Base-by-base conservation (phyloP, 805 yeast genomes). In the Ogataea pini region DNA sequence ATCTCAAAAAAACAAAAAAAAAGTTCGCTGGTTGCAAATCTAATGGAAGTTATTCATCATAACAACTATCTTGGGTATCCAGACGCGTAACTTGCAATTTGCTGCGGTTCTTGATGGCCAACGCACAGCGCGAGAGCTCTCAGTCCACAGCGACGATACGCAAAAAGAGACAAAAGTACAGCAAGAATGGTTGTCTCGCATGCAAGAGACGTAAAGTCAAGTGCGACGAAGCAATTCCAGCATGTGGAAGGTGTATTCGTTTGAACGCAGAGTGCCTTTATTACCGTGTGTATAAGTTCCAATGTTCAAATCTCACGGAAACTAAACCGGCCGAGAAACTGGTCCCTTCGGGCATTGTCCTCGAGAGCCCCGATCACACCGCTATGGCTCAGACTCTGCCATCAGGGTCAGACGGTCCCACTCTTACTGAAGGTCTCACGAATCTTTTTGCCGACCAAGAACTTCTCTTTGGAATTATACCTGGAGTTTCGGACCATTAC, bases 141-240 rank as follows among this genome's bases (percentile, higher is more conserved):
- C 25, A 22, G 25, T 22, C 25, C 25, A 22, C 32, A 7, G 25
- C 18, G 14, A 22, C 17, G 17, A 9, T 14, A 8, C 25, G 40
- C 16, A 37, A 48, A 25, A 69, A 68, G 55, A 64, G 70, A 51
- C 62, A 72, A 44, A 60, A 64, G 43, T 72, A 72, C 57, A 64
- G 71, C 41, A 57, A 73, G 49, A 67, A 70, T 47, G 77, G 77
- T 7, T 72, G 77, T 51, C 53, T 62, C 20, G 70, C 68, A 37
- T 72, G 77, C 57, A 72, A 72, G 52, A 54, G 69, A 38, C 58
- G 74, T 14, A 72, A 71, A 49, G 61, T 72, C 47, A 72, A 68
- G 57, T 67, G 71, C 50, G 70, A 66, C 37, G 71, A 68, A 36
- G 49, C 51, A 0, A 46, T 56, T 7, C 71, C 71, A 0, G 54